Conservation (phyloP, 257 asterid genomes). For the Solanum verrucosum region DNA sequence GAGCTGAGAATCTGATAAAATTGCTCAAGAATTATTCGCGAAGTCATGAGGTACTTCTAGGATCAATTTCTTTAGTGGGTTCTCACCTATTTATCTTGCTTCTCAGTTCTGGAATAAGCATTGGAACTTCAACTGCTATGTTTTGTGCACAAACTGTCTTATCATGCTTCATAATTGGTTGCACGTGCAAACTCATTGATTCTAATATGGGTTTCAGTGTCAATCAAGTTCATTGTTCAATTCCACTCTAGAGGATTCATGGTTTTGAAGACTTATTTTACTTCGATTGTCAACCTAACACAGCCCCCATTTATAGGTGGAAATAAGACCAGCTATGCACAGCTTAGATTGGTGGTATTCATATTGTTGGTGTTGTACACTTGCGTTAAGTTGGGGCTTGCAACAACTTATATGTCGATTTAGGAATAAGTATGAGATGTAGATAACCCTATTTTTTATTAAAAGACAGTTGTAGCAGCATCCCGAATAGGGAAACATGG, state of each 20-base stretch:
- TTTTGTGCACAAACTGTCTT: not conserved
- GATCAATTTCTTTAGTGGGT: not conserved
- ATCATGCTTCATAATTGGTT: not conserved
- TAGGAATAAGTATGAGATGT: not conserved
- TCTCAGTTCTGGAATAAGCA: not conserved
- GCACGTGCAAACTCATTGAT: not conserved
- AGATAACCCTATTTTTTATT: not conserved
- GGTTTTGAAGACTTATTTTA: not conserved
- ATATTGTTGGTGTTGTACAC: not conserved
- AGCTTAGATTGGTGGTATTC: not conserved
- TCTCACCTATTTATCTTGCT: not conserved
- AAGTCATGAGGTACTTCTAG: slow-evolving; percentile 50
- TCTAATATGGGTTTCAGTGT: not conserved
- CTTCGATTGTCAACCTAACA: not conserved
- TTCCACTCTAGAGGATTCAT: not conserved
- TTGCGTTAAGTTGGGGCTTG: not conserved
- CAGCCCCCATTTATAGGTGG: not conserved
- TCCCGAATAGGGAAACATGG: not conserved
- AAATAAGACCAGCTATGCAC: not conserved
- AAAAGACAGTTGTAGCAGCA: not conserved
- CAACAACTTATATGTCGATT: not conserved
- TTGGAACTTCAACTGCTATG: not conserved
- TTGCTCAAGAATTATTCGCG: slow-evolving; percentile 74
- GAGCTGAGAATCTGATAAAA: slow-evolving; percentile 79
- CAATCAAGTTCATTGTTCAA: not conserved